phyloP scores from a whole-genome alignment of 768 basidiomycete species.

The Pleurotus eryngii region DNA sequence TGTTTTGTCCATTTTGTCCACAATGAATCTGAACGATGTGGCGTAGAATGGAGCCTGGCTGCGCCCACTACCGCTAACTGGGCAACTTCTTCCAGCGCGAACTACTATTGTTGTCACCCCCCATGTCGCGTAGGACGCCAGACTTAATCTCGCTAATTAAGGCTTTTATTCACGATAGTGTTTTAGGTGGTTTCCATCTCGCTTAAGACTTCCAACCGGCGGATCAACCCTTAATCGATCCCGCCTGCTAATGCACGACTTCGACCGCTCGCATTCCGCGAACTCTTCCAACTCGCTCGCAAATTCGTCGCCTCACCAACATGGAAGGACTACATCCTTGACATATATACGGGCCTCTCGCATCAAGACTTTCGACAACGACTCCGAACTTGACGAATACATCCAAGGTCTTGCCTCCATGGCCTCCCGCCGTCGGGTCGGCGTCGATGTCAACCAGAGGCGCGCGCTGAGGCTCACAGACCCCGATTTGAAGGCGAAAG shows the following conservation, averaged over 20 bases:
- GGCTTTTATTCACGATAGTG: too few species aligned
- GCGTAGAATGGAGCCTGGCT: constrained; percentile 11
- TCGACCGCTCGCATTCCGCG: constrained; percentile 15
- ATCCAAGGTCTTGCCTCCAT: constrained; percentile 17
- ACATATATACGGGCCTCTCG: constrained; percentile 9
- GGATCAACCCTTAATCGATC: constrained; percentile 38
- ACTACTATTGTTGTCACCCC: constrained; percentile 12
- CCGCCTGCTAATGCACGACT: constrained; percentile 28
- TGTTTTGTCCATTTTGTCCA: background rate
- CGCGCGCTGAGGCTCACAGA: constrained; percentile 18
- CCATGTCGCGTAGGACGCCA: constrained; percentile 17
- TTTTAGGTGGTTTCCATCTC: constrained; percentile 22
- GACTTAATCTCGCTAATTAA: constrained; percentile 13
- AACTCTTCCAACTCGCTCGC: constrained; percentile 11
- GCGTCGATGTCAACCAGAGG: constrained; percentile 19
- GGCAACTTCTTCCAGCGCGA: constrained; percentile 15
- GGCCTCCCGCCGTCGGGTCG: constrained; percentile 25
- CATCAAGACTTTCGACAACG: constrained; percentile 22
- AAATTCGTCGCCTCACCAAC: constrained; percentile 13
- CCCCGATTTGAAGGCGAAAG: constrained; percentile 31
- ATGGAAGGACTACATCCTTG: constrained; percentile 15
- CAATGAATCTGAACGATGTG: too few species aligned
- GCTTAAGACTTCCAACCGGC: constrained; percentile 34
- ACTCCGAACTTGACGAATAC: constrained; percentile 17
- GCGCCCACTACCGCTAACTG: constrained; percentile 4